A percentile compares a stretch with the other conserved stretches of the same genome.
Conservation (phyloP, 495 filamentous ascomycete genomes). For the Aspergillus conjunctus region DNA sequence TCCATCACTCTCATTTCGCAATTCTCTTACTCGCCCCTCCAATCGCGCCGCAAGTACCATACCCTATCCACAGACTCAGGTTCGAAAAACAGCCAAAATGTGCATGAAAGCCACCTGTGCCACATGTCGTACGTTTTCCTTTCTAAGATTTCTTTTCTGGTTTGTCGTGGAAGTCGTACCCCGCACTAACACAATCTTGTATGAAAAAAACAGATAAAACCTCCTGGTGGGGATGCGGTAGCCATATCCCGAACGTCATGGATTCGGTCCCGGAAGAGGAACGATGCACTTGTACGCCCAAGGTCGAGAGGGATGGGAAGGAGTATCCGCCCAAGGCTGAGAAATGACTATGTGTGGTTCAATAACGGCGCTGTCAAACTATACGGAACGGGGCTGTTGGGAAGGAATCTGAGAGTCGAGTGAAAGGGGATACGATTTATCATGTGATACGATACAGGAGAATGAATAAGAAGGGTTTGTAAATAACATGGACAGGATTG, state of each 20-base stretch:
- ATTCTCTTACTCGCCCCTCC: neutral
- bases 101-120: slow-evolving; percentile 53
- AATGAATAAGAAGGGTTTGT: too few relatives aligned
- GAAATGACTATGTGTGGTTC: slow-evolving; percentile 35
- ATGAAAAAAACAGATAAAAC: slow-evolving; percentile 57
- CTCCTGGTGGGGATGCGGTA: slow-evolving; percentile 74
- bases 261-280: slow-evolving; percentile 59
- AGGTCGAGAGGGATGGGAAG: slow-evolving; percentile 61
- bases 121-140: slow-evolving; percentile 46
- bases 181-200: neutral
- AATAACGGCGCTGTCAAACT: neutral
- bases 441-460: too few relatives aligned
- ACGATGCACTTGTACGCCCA: slow-evolving; percentile 66
- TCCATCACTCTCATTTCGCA: neutral
- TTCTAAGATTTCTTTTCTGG: neutral
- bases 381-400: too few relatives aligned
- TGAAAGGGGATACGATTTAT: too few relatives aligned
- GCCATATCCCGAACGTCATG: slow-evolving; percentile 67
- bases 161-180: neutral
- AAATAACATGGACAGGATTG: too few relatives aligned
- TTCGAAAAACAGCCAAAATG: slow-evolving; percentile 34
- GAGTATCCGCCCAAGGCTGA: slow-evolving; percentile 64
- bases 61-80: neutral
- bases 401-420: too few relatives aligned
- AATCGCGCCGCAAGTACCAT: neutral